Evolutionary conservation across 352 stramenopile species (phyloP).

Genomic region (Phytopythium sindhum): DNA sequence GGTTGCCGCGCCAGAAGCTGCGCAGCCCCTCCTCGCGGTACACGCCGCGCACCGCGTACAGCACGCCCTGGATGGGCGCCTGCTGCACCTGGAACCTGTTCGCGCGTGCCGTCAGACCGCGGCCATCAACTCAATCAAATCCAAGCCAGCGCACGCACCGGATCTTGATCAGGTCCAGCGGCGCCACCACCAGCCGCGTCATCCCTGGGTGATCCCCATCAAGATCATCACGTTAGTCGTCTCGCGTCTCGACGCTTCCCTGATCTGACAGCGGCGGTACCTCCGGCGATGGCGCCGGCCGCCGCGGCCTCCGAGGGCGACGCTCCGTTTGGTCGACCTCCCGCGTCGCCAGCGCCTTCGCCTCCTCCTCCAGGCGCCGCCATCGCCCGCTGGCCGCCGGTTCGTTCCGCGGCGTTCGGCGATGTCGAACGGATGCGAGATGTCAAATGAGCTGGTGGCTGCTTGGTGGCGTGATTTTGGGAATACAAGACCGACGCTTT

Average conservation of each 20-base stretch:
- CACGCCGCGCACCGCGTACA: slow-evolving; percentile 62
- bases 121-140: no score
- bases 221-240: background rate
- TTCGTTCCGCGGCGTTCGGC: slow-evolving; percentile 14
- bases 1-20: slow-evolving; percentile 83
- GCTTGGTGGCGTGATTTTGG: background rate
- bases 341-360: no score
- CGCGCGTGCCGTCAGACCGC: no score
- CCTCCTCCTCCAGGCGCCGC: background rate
- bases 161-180: slow-evolving; percentile 80
- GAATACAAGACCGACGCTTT: background rate
- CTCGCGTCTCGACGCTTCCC: background rate
- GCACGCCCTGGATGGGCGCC: slow-evolving; percentile 39
- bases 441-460: background rate
- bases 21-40: slow-evolving; percentile 75
- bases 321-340: slow-evolving; percentile 9
- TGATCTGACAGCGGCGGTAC: slow-evolving; percentile 14
- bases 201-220: slow-evolving; percentile 19
- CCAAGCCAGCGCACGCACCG: slow-evolving; percentile 11
- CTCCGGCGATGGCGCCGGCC: slow-evolving; percentile 63
- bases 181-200: slow-evolving; percentile 69
- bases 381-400: no score
- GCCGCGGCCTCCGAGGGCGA: slow-evolving; percentile 48
- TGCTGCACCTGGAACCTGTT: slow-evolving; percentile 71
- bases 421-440: background rate